Percentiles rank a stretch among this genome's conserved stretches.
Conservation (phyloP, 495 filamentous ascomycete species). For the Astrothelium macrocarpum region DNA sequence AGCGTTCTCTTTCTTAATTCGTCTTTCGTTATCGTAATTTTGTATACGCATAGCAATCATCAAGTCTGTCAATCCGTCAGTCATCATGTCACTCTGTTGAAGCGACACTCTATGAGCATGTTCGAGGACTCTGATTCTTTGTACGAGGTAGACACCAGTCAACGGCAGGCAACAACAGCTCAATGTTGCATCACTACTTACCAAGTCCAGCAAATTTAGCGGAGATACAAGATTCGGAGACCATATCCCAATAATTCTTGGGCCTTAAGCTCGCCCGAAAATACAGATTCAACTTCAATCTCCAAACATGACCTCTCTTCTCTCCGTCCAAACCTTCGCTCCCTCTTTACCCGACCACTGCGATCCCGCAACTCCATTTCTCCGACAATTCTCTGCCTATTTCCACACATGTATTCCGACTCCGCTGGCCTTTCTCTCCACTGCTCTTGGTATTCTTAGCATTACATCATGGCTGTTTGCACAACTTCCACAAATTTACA, state of each 20-base stretch:
- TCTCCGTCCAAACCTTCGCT: constrained; percentile 18
- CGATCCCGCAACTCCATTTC: constrained; percentile 50
- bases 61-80: background rate
- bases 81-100: no score
- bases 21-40: no score
- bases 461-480: constrained; percentile 71
- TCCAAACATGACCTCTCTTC: background rate
- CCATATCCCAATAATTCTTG: background rate
- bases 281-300: background rate
- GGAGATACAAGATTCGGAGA: background rate
- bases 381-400: constrained; percentile 47
- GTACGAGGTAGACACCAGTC: no score
- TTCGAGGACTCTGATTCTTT: no score
- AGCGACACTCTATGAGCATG: no score
- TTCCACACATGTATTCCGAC: constrained; percentile 61
- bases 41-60: background rate
- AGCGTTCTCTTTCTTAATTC: background rate
- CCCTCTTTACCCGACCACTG: constrained; percentile 50
- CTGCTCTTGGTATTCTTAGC: constrained; percentile 51
- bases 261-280: background rate
- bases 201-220: background rate
- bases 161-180: background rate
- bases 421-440: constrained; percentile 56
- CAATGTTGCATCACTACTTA: background rate
- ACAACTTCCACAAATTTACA: constrained; percentile 64